Percentiles rank a stretch among this genome's conserved stretches.
These are phyloP conservation scores for Xylaria sp. DNA, from an alignment of 2,329 filamentous ascomycete genomes.

Conservation along the genomic window DNA sequence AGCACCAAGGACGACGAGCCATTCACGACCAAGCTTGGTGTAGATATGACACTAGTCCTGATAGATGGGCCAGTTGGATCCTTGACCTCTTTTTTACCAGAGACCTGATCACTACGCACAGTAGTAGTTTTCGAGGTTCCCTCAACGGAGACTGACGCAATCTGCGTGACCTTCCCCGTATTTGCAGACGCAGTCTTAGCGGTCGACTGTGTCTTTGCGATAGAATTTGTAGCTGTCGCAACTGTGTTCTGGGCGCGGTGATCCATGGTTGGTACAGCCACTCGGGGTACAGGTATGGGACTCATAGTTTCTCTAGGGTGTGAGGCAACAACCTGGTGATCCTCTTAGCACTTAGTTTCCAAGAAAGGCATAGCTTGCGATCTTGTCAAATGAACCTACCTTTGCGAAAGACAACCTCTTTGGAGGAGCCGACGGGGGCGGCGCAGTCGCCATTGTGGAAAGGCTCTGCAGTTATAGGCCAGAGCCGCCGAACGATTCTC, in stretches of 20 bases:
- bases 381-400: slow-evolving; percentile 29
- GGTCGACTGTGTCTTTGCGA: slow-evolving; percentile 29
- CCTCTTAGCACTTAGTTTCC: slow-evolving; percentile 12
- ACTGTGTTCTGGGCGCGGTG: slow-evolving; percentile 36
- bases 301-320: slow-evolving; percentile 39
- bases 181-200: slow-evolving; percentile 28
- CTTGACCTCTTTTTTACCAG: slow-evolving; percentile 33
- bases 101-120: slow-evolving; percentile 15
- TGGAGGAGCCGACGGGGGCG: slow-evolving; percentile 37
- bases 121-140: slow-evolving; percentile 19
- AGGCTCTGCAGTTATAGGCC: slow-evolving; percentile 11
- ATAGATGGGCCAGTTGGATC: slow-evolving; percentile 30
- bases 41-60: slow-evolving; percentile 32
- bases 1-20: slow-evolving; percentile 51
- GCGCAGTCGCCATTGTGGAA: slow-evolving; percentile 39
- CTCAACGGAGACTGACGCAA: slow-evolving; percentile 28
- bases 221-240: slow-evolving; percentile 23
- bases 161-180: slow-evolving; percentile 27
- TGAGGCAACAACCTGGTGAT: slow-evolving; percentile 41
- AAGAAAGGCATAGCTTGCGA: background rate
- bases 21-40: slow-evolving; percentile 56
- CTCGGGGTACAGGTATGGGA: slow-evolving; percentile 35
- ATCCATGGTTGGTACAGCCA: slow-evolving; percentile 41
- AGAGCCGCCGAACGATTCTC: background rate
- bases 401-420: slow-evolving; percentile 45